Evolutionary conservation across 805 yeast genomes (phyloP), one percentile per base, ranked within the genome.

Genomic region (Scheffersomyces coipomensis): DNA sequence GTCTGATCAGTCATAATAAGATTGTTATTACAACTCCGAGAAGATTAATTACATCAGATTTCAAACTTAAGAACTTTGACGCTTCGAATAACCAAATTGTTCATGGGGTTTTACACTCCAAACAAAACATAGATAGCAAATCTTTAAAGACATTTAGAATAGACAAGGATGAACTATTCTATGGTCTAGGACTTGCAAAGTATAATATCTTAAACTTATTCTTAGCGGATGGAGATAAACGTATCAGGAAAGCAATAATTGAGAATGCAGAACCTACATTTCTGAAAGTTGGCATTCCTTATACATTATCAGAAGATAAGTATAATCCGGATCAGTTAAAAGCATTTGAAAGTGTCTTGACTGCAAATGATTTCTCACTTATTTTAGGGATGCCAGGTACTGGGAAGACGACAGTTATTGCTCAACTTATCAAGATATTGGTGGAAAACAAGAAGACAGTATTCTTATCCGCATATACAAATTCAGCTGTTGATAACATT

Each of bases 301-400:
- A 66, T 1, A 37, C 64, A 7, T 51, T 30, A 39, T 47, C 38
- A 9, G 42, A 40, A 3, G 41, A 52, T 11, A 38, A 52, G 0
- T 79, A 87, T 49, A 93, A 93, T 52, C 52, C 57, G 0, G 96
- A 88, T 52, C 99, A 93, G 55, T 43, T 66, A 4, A 49, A 40
- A 2, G 98, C 97, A 0, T 71, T 93, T 27, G 74, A 79, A 12
- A 76, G 71, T 43, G 87, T 82, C 0, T 55, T 88, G 34, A 59
- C 72, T 12, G 75, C 93, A 0, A 57, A 80, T 38, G 96, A 90
- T 55, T 93, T 87, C 55, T 71, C 90, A 3, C 68, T 93, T 50
- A 76, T 93, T 15, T 64, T 91, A 43, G 99, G 99, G 0, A 93
- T 93, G 99, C 99, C 99, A 0, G 99, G 99, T 3, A 93, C 98